These are phyloP conservation scores for Suhomyces taliae DNA, from an alignment of 1,139 yeast genomes.

Conservation along the genomic window DNA sequence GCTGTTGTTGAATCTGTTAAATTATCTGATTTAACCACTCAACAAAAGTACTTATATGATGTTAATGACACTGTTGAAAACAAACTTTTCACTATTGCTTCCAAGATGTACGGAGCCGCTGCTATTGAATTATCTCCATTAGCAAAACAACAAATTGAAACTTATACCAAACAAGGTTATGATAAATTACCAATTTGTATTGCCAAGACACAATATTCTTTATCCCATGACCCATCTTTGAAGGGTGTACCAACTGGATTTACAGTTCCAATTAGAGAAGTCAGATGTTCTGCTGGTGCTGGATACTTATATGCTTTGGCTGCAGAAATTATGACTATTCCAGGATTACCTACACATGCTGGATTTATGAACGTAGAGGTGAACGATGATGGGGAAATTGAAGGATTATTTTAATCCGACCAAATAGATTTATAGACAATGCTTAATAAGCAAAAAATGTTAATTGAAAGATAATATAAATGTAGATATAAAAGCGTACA, in stretches of 20 bases:
- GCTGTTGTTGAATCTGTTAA: slow-evolving; percentile 64
- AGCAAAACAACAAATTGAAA: slow-evolving; percentile 80
- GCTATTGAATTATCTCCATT: slow-evolving; percentile 83
- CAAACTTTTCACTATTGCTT: slow-evolving; percentile 63
- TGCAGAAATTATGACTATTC: slow-evolving; percentile 96
- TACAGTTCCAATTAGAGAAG: slow-evolving; percentile 91
- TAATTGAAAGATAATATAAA: neutral
- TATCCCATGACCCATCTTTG: slow-evolving; percentile 89
- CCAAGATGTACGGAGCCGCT: slow-evolving; percentile 84
- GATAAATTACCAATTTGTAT: slow-evolving; percentile 92
- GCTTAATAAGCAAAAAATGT: neutral
- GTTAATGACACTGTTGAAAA: slow-evolving; percentile 62
- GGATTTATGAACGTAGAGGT: slow-evolving; percentile 98
- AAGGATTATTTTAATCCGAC: slow-evolving; percentile 59
- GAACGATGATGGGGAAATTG: slow-evolving; percentile 88
- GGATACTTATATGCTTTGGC: slow-evolving; percentile 96
- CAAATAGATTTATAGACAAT: neutral
- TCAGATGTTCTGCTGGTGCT: slow-evolving; percentile 93
- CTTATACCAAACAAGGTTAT: slow-evolving; percentile 87
- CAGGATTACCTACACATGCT: slow-evolving; percentile 95
- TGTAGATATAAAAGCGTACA: too few relatives aligned
- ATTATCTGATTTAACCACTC: slow-evolving; percentile 26
- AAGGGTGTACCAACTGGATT: slow-evolving; percentile 96
- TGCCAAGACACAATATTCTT: slow-evolving; percentile 96
- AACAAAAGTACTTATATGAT: slow-evolving; percentile 60